Evolutionary conservation across 768 basidiomycete species (phyloP), one percentile per base, ranked within the genome.

Genomic region (Lactarius tabidus): DNA sequence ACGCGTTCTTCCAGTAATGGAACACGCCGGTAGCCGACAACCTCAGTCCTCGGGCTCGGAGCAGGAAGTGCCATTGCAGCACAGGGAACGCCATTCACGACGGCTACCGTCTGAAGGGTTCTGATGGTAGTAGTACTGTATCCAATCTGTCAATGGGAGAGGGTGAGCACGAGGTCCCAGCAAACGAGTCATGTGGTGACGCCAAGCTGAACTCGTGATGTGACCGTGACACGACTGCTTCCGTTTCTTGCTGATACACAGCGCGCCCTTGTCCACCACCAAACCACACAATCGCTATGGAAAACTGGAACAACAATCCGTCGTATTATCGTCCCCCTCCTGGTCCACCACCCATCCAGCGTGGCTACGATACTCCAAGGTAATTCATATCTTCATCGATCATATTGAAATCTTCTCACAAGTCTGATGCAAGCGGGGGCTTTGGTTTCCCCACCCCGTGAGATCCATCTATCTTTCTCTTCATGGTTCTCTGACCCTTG

Each of bases 361-460:
- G 15, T 26, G 18, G 60, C 29, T 66, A 60, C 18, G 12, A 23
- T 17, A 39, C 35, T 35, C 41, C 52, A 52, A 57, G 65, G 65
- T 67, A 62, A 53, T 54, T 51, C 6, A 10, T 6, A n/a, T 57
- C 41, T 57, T 55, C n/a, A 26, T 63, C 14, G 31, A 17, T 26
- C 43, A 8, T 35, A 29, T 26, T 41, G 15, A 33, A 35, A 1
- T 1, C 6, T 36, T 63, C 33, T 61, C 23, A 59, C 58, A 15
- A 35, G 2, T 36, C 12, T 5, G 9, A 28, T 43, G 31, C n/a
- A 20, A 54, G 35, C 48, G 43, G 28, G 15, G 8, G 23, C 12
- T 48, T 58, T 29, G 56, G 57, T 28, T 70, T 70, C 26, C 63
- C 69, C 1, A 23, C 63, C 23, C 63, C 69, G 70, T 70, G 43